A percentile compares a stretch with the other conserved stretches of the same genome.
phyloP scores from a whole-genome alignment of 2,329 filamentous ascomycete species.

The Chrysoporthe austroafricana region DNA sequence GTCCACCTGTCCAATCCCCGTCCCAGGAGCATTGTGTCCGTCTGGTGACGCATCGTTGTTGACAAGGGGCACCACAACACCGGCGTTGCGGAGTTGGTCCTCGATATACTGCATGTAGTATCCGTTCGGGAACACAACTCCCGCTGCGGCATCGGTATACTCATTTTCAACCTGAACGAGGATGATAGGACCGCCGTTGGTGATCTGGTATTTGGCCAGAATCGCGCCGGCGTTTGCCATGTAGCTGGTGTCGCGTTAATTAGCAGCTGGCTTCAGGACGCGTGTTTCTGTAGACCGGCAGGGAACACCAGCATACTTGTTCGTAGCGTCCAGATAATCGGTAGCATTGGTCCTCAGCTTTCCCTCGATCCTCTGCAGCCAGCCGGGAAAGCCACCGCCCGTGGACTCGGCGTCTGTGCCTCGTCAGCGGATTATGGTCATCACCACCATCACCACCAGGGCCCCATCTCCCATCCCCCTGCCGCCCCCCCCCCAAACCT shows the following conservation, averaged over 20 bases:
- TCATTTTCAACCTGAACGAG: conserved; percentile 76
- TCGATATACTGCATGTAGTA: conserved; percentile 74
- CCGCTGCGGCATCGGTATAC: conserved; percentile 53
- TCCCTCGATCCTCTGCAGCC: conserved; percentile 66
- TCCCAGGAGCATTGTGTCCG: conserved; percentile 68
- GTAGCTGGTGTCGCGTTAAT: conserved; percentile 47
- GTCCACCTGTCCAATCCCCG: conserved; percentile 55
- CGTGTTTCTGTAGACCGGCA: too few relatives aligned
- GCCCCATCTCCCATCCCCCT: not conserved
- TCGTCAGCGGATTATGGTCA: not conserved
- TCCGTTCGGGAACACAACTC: conserved; percentile 63
- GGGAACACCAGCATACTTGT: conserved; percentile 50
- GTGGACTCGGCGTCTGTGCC: conserved; percentile 57
- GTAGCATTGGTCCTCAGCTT: conserved; percentile 60
- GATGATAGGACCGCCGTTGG: conserved; percentile 73
- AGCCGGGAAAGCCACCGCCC: conserved; percentile 74
- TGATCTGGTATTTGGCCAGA: conserved; percentile 72
- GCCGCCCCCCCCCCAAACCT: not conserved
- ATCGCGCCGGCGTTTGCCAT: conserved; percentile 59
- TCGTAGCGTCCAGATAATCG: conserved; percentile 63
- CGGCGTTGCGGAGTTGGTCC: conserved; percentile 69
- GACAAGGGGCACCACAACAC: conserved; percentile 76
- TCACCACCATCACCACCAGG: too few relatives aligned
- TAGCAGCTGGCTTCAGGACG: too few relatives aligned
- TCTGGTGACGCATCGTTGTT: conserved; percentile 68